phyloP scores from a whole-genome alignment of 1,139 yeast genomes.

The Candida sp. region DNA sequence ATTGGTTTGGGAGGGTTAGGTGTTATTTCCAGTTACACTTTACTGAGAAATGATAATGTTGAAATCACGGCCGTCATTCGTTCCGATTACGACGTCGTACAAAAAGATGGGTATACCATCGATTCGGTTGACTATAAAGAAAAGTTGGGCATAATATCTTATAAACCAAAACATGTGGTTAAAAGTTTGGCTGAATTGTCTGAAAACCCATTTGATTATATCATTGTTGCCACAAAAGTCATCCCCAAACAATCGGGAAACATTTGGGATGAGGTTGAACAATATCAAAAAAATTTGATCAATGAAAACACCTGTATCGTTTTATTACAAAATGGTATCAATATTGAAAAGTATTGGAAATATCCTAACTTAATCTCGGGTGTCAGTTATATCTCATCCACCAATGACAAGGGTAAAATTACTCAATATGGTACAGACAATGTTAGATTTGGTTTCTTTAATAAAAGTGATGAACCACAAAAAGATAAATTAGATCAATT shows the following conservation, averaged over 20 bases:
- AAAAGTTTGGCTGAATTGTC: constrained; percentile 21
- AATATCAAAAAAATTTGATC: constrained; percentile 7
- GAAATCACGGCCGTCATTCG: constrained; percentile 30
- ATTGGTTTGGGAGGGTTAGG: constrained; percentile 63
- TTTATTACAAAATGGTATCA: constrained; percentile 32
- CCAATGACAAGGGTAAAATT: constrained; percentile 16
- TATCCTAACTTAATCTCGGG: constrained; percentile 19
- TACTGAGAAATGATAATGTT: constrained; percentile 20
- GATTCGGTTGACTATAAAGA: constrained; percentile 21
- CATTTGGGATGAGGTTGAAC: constrained; percentile 20
- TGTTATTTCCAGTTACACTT: constrained; percentile 23
- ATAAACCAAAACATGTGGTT: constrained; percentile 22
- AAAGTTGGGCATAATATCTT: constrained; percentile 16
- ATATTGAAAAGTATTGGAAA: constrained; percentile 26
- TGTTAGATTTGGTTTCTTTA: constrained; percentile 13
- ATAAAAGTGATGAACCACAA: constrained; percentile 5
- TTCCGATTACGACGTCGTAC: constrained; percentile 26
- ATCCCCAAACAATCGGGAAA: constrained; percentile 19
- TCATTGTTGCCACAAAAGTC: constrained; percentile 31
- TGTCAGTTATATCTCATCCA: constrained; percentile 23
- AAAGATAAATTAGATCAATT: constrained; percentile 12
- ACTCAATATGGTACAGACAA: constrained; percentile 30
- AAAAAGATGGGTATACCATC: constrained; percentile 25
- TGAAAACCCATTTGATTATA: constrained; percentile 24
- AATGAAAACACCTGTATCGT: constrained; percentile 18